A percentile compares a stretch with the other conserved stretches of the same genome.
Conservation (phyloP, 106 monocot species). For the Dendrobium officinale region DNA sequence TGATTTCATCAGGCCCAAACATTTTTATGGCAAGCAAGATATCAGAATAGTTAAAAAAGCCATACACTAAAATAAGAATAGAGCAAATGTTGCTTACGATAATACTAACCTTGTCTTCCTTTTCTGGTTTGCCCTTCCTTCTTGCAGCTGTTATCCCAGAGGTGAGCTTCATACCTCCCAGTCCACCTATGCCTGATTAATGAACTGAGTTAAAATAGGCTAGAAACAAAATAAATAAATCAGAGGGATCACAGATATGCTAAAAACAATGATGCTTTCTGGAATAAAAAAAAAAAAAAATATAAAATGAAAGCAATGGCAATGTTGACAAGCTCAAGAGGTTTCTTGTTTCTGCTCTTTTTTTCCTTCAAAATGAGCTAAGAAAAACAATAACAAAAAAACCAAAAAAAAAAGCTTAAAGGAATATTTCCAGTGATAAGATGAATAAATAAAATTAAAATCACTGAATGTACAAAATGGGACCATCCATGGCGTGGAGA, state of each 20-base stretch:
- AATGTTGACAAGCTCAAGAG: too few relatives aligned
- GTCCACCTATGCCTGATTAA: slow-evolving; percentile 75
- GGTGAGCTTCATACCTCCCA: slow-evolving; percentile 83
- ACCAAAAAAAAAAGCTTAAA: too few relatives aligned
- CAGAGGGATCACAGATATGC: too few relatives aligned
- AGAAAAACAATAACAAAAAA: too few relatives aligned
- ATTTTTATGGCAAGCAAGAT: background rate
- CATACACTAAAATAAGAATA: background rate
- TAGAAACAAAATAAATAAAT: background rate
- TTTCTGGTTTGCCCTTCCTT: slow-evolving; percentile 86
- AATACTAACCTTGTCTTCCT: slow-evolving; percentile 74
- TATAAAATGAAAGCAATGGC: too few relatives aligned
- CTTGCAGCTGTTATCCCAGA: slow-evolving; percentile 90
- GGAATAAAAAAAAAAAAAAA: too few relatives aligned
- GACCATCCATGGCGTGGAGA: background rate
- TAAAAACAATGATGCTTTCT: too few relatives aligned
- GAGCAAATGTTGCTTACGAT: background rate
- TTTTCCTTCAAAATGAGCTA: too few relatives aligned
- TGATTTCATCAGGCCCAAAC: background rate
- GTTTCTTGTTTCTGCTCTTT: too few relatives aligned
- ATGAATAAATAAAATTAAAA: too few relatives aligned
- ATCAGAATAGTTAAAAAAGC: background rate
- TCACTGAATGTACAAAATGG: background rate
- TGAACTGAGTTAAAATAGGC: background rate
- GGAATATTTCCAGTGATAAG: too few relatives aligned